Evolutionary conservation across 1,139 yeast genomes (phyloP), one percentile per base, ranked within the genome.

Genomic region (Debaryomyces fabryi): DNA sequence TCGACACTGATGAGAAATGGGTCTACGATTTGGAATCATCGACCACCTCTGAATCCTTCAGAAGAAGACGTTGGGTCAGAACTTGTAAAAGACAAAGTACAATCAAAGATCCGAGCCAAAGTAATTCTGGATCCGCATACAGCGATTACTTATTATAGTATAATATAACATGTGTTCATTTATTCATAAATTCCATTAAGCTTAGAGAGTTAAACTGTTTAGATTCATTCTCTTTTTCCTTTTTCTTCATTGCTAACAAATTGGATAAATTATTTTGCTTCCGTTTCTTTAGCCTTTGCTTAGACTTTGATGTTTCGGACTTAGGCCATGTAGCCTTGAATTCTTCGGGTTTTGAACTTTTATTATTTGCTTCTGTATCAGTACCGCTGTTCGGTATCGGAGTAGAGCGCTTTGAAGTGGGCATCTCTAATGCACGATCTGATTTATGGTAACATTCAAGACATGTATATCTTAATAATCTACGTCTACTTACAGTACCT

Each of bases 1-100:
- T 85, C 33, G 92, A 86, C 63, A 72, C 78, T 33, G 89, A 82
- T 47, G 86, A 85, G 39, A 87, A 87, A 64, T 87, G 93, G 93
- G 91, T 85, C 16, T 87, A 87, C 62, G 95, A 87, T 63, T 62
- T 64, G 40, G 54, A 58, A 47, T 52, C 61, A 29, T 59, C 52
- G 13, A 55, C 52, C 16, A 52, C 54, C 12, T 35, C 34, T 12
- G 60, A 59, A 34, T 49, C 60, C 12, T 79, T 68, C 57, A 67
- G 86, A 56, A 69, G 86, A 59, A 70, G 86, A 58, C 69, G 85
- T 60, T 81, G 86, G 86, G 65, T 74, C 0, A 62, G 82, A 42
- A 57, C 59, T 25, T 76, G 78, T 42, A 55, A 49, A 18, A 52
- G 66, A 34, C 46, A 35, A 51, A 49, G 39, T 20, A 30, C 34